Evolutionary conservation across 2,329 filamentous ascomycete genomes (phyloP), one percentile per base, ranked within the genome.

Genomic region (Aureobasidium lini): DNA sequence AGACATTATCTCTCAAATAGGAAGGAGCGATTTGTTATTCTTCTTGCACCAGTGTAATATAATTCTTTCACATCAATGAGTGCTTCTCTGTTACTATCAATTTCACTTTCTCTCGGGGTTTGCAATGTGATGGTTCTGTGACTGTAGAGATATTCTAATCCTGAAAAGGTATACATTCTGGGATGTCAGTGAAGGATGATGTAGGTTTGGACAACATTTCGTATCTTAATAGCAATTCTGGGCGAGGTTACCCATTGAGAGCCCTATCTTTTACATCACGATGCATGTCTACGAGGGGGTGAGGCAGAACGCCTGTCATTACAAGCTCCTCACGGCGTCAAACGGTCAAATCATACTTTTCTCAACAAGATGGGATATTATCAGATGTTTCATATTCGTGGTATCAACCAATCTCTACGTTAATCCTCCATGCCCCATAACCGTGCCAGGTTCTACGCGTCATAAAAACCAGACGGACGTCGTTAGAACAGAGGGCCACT

Each of bases 401-500:
- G 48, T 52, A 52, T 52, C 48, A 52, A 40, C 48, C 48, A 52
- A 40, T 36, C 18, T 52, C 34, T 52, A 52, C 48, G 48, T 52
- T 23, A 29, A 37, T 34, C 48, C 39, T 6, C 34, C 48, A 11
- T 50, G 23, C 32, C 48, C 48, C 28, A 36, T 37, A 23, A 23
- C 23, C 23, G 23, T 23, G 23, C 18, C 49, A 8, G 36, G 37
- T 43, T 54, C 50, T 54, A 54, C 28, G 39, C 40, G 40, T 56
- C 52, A 29, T 56, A 37, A 56, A 39, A 59, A 32, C 44, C 57
- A 59, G 44, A 59, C 44, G 44, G 29, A 29, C 40, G 47, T 59
- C 57, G 48, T 59, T 37, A 34, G 18, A 59, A 31, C 57, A 61
- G 68, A 67, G 64, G 68, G 68, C 68, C 68, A 70, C 68, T 68